Evolutionary conservation across 148 eudicot genomes (phyloP).

Genomic region (Chenopodium album): DNA sequence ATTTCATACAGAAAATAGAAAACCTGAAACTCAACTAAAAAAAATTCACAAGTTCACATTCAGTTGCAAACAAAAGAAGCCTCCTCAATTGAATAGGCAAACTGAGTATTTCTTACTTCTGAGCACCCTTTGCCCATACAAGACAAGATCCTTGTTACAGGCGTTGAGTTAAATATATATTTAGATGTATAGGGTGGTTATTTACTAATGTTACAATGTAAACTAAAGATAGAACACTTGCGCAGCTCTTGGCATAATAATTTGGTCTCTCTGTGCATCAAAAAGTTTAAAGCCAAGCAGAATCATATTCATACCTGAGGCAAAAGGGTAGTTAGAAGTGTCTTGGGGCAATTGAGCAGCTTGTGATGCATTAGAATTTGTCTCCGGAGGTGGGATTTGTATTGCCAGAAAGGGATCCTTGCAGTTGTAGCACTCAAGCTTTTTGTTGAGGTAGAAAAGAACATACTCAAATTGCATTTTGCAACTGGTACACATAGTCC

Average conservation of each 20-base stretch:
- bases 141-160: not conserved
- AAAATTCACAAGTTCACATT: not conserved
- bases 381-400: conserved; percentile 47
- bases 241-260: not conserved
- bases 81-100: not conserved
- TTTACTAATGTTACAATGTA: not conserved
- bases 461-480: conserved; percentile 57
- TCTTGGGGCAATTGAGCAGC: conserved; percentile 22
- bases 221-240: not conserved
- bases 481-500: conserved; percentile 69
- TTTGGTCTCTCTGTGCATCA: not conserved
- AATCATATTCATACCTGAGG: conserved; percentile 23
- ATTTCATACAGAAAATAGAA: conserved; percentile 3
- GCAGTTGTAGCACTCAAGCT: conserved; percentile 55
- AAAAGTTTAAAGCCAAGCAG: not conserved
- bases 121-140: not conserved
- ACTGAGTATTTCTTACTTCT: not conserved
- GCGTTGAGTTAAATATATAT: not conserved
- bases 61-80: not conserved
- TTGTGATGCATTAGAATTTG: conserved; percentile 13
- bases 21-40: not conserved
- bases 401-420: conserved; percentile 49
- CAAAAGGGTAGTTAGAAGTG: conserved; percentile 17
- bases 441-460: conserved; percentile 47
- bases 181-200: not conserved